Evolutionary conservation across 116 monocot species (phyloP).

Genomic region (Dioscorea cayenensis): DNA sequence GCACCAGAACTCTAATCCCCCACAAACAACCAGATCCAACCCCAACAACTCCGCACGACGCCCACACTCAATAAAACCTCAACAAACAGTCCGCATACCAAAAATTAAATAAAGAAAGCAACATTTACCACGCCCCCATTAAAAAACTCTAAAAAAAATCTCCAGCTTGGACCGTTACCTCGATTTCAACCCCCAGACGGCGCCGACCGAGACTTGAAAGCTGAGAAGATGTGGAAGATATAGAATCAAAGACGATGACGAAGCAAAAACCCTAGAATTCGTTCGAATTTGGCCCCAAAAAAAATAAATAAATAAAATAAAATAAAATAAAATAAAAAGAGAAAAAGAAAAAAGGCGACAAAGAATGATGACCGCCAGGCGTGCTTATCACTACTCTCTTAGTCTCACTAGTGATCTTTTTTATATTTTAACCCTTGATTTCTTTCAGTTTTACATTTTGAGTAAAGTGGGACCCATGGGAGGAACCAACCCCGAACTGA

Average conservation of each 20-base stretch:
- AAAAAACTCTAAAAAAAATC: slow-evolving; percentile 2
- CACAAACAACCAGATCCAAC: neutral
- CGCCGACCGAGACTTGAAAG: neutral
- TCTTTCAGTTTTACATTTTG: too few relatives aligned
- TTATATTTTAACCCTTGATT: too few relatives aligned
- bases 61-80: neutral
- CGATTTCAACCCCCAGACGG: neutral
- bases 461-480: neutral
- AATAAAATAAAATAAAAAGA: too few relatives aligned
- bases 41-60: neutral
- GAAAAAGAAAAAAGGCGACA: slow-evolving; percentile 2
- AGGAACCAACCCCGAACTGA: neutral
- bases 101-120: slow-evolving; percentile 2
- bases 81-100: neutral
- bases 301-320: neutral
- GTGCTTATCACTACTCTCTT: slow-evolving; percentile 14
- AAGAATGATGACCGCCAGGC: slow-evolving; percentile 11
- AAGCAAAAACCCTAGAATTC: slow-evolving; percentile 1
- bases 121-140: slow-evolving; percentile 2
- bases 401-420: too few relatives aligned
- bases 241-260: neutral
- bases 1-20: neutral
- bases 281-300: neutral
- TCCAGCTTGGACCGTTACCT: neutral
- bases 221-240: neutral